These are phyloP conservation scores for Aspergillus neoniger DNA, from an alignment of 2,329 filamentous ascomycete genomes.

Conservation along the genomic window DNA sequence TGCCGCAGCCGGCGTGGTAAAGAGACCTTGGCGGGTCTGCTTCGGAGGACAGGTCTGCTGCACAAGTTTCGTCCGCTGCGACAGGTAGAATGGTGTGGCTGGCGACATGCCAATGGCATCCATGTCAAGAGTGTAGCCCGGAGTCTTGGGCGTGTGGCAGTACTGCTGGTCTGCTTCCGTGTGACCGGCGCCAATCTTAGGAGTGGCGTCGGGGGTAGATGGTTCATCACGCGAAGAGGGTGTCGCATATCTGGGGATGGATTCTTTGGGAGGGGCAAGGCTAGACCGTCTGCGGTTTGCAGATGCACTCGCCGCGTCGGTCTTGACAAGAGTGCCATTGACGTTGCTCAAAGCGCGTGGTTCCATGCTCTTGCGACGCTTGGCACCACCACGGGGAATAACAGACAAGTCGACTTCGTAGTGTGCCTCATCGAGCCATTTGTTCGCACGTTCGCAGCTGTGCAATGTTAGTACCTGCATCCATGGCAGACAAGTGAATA, in stretches of 20 bases:
- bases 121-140: conserved; percentile 40
- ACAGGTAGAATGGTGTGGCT: conserved; percentile 50
- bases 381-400: conserved; percentile 68
- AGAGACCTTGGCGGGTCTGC: conserved; percentile 47
- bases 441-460: conserved; percentile 73
- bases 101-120: conserved; percentile 46
- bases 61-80: conserved; percentile 45
- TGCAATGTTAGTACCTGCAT: conserved; percentile 16
- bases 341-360: conserved; percentile 68
- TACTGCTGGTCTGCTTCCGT: conserved; percentile 21
- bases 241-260: conserved; percentile 38
- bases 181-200: conserved; percentile 20
- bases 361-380: conserved; percentile 80
- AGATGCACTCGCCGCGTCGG: conserved; percentile 30
- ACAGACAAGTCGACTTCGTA: conserved; percentile 70
- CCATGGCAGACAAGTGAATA: background rate
- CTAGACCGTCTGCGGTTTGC: conserved; percentile 32
- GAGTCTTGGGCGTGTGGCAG: conserved; percentile 36
- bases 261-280: conserved; percentile 33
- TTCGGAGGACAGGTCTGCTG: conserved; percentile 60
- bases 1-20: conserved; percentile 31
- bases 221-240: conserved; percentile 23
- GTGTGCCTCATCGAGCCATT: conserved; percentile 72
- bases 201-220: conserved; percentile 18
- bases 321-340: conserved; percentile 62